phyloP scores from a whole-genome alignment of 306 rosid genomes.

The Lathyrus sativus region DNA sequence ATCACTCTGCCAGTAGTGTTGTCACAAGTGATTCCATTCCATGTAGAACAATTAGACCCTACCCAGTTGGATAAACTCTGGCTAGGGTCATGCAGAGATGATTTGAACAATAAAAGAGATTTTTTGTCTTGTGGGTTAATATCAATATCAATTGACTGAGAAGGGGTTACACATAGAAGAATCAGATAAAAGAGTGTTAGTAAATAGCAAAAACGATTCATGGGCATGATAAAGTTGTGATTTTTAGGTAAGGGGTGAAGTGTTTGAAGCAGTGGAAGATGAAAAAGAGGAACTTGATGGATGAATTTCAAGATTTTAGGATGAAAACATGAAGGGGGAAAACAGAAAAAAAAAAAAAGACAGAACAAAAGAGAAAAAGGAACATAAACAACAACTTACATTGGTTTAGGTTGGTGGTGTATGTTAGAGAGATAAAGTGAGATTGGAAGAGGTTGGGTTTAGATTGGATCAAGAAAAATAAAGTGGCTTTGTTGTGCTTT shows the following conservation, averaged over 20 bases:
- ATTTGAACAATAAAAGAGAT: constrained; percentile 58
- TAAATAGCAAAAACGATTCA: constrained; percentile 28
- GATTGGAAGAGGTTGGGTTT: neutral
- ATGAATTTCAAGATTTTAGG: constrained; percentile 30
- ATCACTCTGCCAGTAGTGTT: constrained; percentile 70
- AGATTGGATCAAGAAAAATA: constrained; percentile 30
- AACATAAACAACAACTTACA: constrained; percentile 33
- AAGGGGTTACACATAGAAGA: constrained; percentile 44
- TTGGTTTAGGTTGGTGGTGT: constrained; percentile 36
- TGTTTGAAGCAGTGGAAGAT: constrained; percentile 33
- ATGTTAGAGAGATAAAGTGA: constrained; percentile 33
- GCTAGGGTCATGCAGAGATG: constrained; percentile 63
- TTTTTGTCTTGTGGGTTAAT: constrained; percentile 67
- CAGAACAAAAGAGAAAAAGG: constrained; percentile 3
- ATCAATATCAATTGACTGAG: constrained; percentile 55
- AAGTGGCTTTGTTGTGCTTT: constrained; percentile 37
- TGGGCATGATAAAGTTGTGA: constrained; percentile 38
- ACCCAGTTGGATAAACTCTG: constrained; percentile 75
- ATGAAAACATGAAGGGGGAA: neutral
- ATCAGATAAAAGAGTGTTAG: constrained; percentile 46
- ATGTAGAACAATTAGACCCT: constrained; percentile 70
- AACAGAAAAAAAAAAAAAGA: constrained; percentile 17
- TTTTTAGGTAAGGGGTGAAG: constrained; percentile 29
- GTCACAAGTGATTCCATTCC: constrained; percentile 82
- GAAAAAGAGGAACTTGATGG: constrained; percentile 31